phyloP scores from a whole-genome alignment of 345 rosid species.

The Ricinus communis region DNA sequence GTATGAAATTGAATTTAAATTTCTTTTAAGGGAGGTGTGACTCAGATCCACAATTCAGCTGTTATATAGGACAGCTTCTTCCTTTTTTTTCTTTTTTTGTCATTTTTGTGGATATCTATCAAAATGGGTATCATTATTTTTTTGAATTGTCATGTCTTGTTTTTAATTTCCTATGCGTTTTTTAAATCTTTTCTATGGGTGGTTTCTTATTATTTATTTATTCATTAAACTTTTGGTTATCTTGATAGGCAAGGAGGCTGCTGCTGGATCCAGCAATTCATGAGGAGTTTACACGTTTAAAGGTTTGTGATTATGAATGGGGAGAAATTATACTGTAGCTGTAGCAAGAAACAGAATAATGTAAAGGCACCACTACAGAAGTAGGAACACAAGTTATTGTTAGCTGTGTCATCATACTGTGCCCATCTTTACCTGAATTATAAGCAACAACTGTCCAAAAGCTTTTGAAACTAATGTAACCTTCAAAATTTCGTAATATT shows the following conservation, averaged over 20 bases:
- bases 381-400: not conserved
- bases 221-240: constrained; percentile 9
- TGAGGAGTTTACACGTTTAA: constrained; percentile 88
- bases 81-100: not conserved
- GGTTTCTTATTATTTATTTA: not conserved
- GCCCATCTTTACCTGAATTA: no score
- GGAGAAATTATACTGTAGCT: not conserved
- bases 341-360: not conserved
- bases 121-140: not conserved
- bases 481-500: no score
- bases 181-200: not conserved
- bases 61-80: no score
- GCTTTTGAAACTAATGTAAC: no score
- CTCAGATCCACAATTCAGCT: no score
- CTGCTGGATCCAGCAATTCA: constrained; percentile 95
- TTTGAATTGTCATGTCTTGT: not conserved
- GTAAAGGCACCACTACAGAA: not conserved
- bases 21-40: no score
- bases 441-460: no score
- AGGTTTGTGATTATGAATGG: constrained; percentile 45
- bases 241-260: constrained; percentile 80
- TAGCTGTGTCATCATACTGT: no score
- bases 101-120: not conserved
- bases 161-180: not conserved
- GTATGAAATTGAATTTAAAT: no score